These are phyloP conservation scores for Globisporangium iwayamae DNA, from an alignment of 352 stramenopile species.

Conservation along the genomic window DNA sequence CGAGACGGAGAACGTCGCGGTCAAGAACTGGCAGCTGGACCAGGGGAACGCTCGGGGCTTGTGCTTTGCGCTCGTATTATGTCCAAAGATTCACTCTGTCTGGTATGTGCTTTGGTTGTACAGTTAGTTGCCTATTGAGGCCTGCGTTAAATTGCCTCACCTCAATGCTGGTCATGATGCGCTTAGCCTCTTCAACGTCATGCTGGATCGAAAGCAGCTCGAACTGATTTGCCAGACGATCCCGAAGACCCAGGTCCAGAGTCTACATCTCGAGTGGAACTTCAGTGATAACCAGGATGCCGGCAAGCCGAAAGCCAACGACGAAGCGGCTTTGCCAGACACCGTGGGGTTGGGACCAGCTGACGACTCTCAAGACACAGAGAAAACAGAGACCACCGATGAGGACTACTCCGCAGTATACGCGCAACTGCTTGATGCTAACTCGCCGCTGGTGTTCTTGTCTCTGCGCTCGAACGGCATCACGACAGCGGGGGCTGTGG, in stretches of 20 bases:
- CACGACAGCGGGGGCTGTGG: conserved; percentile 25
- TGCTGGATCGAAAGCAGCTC: conserved; percentile 46
- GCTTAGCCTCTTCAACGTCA: conserved; percentile 60
- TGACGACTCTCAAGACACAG: conserved; percentile 8
- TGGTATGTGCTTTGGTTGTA: conserved; percentile 27
- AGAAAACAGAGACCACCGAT: neutral
- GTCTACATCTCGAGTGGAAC: conserved; percentile 75
- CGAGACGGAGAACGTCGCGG: conserved; percentile 46
- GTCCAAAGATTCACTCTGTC: conserved; percentile 42
- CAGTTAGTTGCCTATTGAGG: too few species aligned
- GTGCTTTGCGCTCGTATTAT: conserved; percentile 52
- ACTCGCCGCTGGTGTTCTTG: conserved; percentile 44
- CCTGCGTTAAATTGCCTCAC: too few species aligned
- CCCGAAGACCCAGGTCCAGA: conserved; percentile 44
- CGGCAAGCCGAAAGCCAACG: neutral
- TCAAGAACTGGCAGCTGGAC: conserved; percentile 74
- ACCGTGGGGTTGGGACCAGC: conserved; percentile 2
- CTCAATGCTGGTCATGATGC: neutral
- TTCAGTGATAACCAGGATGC: neutral
- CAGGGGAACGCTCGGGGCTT: conserved; percentile 46
- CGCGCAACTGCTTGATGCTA: conserved; percentile 31
- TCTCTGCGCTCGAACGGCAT: conserved; percentile 70
- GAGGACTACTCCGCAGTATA: conserved; percentile 25
- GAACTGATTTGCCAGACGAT: conserved; percentile 45
- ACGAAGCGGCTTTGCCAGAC: neutral